Evolutionary conservation across 805 yeast genomes (phyloP).

Genomic region (Candida pseudofarinosa): DNA sequence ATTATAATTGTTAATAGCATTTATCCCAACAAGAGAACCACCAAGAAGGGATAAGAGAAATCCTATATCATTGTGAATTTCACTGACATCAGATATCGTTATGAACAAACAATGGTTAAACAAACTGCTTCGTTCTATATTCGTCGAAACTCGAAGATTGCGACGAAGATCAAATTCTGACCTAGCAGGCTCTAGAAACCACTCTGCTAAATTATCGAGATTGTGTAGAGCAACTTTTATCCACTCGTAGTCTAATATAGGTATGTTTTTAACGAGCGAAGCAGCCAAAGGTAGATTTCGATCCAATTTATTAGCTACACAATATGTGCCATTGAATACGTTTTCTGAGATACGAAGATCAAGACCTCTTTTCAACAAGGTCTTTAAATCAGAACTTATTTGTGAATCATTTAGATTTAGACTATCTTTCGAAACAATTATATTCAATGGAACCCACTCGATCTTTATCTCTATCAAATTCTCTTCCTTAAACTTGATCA

Average conservation of each 20-base stretch:
- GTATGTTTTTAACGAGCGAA: constrained; percentile 26
- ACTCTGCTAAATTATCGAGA: constrained; percentile 11
- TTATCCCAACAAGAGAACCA: background rate
- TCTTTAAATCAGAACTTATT: constrained; percentile 1
- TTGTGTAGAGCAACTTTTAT: constrained; percentile 10
- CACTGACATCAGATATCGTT: constrained; percentile 1
- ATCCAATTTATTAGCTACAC: constrained; percentile 11
- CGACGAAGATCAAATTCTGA: constrained; percentile 4
- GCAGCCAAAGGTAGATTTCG: constrained; percentile 13
- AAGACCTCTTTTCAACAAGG: constrained; percentile 7
- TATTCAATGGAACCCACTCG: constrained; percentile 19
- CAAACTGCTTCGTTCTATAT: constrained; percentile 10
- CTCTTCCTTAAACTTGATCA: constrained; percentile 9
- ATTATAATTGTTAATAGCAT: too few species aligned
- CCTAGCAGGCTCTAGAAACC: constrained; percentile 17
- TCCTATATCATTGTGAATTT: background rate
- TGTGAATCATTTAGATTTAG: background rate
- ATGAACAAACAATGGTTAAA: constrained; percentile 11
- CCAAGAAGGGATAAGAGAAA: background rate
- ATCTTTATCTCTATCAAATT: constrained; percentile 12
- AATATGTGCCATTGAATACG: constrained; percentile 20
- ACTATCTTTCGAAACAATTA: constrained; percentile 7
- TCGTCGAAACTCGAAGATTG: constrained; percentile 10
- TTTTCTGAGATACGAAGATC: constrained; percentile 18
- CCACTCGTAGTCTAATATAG: constrained; percentile 26